phyloP scores from a whole-genome alignment of 75 land plant genomes.

The Isoetes taiwanensis region DNA sequence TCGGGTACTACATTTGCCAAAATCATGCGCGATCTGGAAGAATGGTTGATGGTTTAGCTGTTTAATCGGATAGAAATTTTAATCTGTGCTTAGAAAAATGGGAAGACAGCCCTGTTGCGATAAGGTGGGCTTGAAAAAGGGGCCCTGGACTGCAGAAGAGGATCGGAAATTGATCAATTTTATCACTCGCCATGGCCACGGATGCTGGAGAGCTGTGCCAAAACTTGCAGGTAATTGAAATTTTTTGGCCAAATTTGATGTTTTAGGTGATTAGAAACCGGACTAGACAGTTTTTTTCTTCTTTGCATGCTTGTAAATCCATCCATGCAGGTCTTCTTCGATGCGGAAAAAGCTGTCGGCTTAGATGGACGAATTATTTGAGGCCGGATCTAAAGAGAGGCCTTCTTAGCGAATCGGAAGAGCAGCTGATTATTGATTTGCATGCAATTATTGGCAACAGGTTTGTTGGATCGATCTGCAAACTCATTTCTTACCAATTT shows the following conservation, averaged over 20 bases:
- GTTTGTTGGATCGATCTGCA: no score
- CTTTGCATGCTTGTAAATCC: no score
- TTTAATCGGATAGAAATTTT: background rate
- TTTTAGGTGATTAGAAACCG: background rate
- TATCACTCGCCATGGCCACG: constrained; percentile 54
- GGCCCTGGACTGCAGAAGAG: constrained; percentile 65
- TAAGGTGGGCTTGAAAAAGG: constrained; percentile 54
- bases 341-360: constrained; percentile 65
- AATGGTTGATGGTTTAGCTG: no score
- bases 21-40: no score
- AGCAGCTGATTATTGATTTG: constrained; percentile 60
- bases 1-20: no score
- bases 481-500: no score
- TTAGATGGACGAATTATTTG: constrained; percentile 59
- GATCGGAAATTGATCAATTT: constrained; percentile 63
- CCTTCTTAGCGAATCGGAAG: constrained; percentile 45
- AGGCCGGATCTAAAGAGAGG: constrained; percentile 70
- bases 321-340: constrained; percentile 45
- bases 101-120: constrained; percentile 79
- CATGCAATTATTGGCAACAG: constrained; percentile 68
- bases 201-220: constrained; percentile 69
- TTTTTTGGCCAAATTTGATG: background rate
- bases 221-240: constrained; percentile 49
- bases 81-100: constrained; percentile 22
- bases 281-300: background rate